Conservation (phyloP, 2,329 filamentous ascomycete genomes). For the Aureobasidium musti region DNA sequence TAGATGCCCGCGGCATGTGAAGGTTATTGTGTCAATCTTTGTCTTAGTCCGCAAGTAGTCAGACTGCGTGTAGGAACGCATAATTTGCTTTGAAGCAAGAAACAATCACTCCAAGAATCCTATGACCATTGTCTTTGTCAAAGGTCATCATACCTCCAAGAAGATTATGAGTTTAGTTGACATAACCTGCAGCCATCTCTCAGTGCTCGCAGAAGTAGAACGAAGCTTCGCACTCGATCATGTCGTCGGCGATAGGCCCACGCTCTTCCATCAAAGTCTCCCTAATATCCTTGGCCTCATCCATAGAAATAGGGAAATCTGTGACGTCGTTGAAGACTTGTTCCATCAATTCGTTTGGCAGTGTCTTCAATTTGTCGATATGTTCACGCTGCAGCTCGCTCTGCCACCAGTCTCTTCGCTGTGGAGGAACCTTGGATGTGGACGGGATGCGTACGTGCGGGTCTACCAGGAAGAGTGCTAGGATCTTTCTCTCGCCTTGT, state of each 20-base stretch:
- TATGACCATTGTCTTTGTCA: too few relatives aligned
- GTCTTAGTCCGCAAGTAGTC: too few relatives aligned
- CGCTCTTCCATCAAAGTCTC: conserved; percentile 41
- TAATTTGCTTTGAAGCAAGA: too few relatives aligned
- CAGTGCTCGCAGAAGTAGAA: conserved; percentile 41
- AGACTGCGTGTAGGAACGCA: too few relatives aligned
- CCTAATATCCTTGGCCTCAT: conserved; percentile 37
- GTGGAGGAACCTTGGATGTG: conserved; percentile 53
- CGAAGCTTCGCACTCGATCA: conserved; percentile 31
- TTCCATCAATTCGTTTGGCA: conserved; percentile 39
- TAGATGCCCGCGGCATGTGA: too few relatives aligned
- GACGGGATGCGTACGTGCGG: conserved; percentile 54
- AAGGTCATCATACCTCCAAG: too few relatives aligned
- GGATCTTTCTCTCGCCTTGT: conserved; percentile 57
- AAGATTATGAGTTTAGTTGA: too few relatives aligned
- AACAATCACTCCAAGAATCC: too few relatives aligned
- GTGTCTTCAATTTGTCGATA: conserved; percentile 29
- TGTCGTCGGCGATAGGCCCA: conserved; percentile 10
- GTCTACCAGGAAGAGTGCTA: conserved; percentile 61
- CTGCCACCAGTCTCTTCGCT: conserved; percentile 50
- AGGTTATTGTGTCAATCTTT: too few relatives aligned
- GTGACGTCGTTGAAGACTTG: conserved; percentile 35
- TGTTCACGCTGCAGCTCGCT: conserved; percentile 25
- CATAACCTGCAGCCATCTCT: background rate
- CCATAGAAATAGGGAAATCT: conserved; percentile 37